Evolutionary conservation across 108 stramenopile genomes (phyloP).

Genomic region (Cyclotella atomus): DNA sequence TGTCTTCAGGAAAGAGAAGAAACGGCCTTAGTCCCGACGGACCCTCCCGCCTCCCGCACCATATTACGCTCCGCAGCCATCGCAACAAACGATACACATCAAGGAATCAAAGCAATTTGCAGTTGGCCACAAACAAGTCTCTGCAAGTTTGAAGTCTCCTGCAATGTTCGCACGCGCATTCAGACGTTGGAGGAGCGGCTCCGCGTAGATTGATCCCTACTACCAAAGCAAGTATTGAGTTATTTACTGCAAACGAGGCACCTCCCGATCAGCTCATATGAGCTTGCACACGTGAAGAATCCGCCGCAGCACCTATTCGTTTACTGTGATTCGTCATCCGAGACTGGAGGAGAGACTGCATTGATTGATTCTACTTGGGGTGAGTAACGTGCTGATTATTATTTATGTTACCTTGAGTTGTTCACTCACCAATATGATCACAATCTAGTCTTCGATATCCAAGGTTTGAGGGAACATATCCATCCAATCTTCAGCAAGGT

Average conservation of each 20-base stretch:
- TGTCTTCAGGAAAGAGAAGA: too few species aligned
- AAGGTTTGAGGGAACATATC: too few species aligned
- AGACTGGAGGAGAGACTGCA: constrained; percentile 83
- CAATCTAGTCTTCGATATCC: constrained; percentile 55
- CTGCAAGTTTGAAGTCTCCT: too few species aligned
- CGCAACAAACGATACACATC: too few species aligned
- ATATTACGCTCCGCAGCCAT: too few species aligned
- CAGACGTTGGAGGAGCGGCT: constrained; percentile 62
- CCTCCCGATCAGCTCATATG: constrained; percentile 82
- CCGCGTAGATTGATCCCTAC: constrained; percentile 68
- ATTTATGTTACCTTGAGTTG: too few species aligned
- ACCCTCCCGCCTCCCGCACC: too few species aligned
- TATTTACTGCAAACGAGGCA: constrained; percentile 83
- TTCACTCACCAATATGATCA: background rate
- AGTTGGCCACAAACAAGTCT: background rate
- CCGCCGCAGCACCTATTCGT: constrained; percentile 81
- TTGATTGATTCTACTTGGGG: constrained; percentile 72
- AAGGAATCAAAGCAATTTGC: too few species aligned
- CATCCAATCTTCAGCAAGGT: too few species aligned
- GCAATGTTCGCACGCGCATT: too few species aligned
- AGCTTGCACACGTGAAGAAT: constrained; percentile 75
- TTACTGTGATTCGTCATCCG: constrained; percentile 74
- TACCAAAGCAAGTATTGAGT: constrained; percentile 61
- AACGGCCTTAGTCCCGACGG: too few species aligned
- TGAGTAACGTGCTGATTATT: constrained; percentile 17